These are phyloP conservation scores for Rosa persica DNA, from an alignment of 306 rosid genomes.

Conservation along the genomic window DNA sequence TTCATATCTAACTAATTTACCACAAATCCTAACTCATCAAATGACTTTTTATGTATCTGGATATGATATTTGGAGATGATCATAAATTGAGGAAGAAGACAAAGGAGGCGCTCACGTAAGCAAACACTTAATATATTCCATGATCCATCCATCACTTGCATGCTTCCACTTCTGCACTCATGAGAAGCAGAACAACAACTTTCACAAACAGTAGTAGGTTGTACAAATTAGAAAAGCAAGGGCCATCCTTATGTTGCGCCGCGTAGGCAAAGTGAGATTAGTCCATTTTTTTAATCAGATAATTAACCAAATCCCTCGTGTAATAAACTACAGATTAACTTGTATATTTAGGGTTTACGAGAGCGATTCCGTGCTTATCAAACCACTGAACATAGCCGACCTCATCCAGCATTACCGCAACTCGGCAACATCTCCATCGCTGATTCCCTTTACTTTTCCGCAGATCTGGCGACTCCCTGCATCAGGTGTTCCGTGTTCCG, in stretches of 20 bases:
- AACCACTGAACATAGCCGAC: background rate
- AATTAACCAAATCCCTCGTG: background rate
- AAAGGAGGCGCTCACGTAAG: conserved; percentile 13
- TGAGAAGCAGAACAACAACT: background rate
- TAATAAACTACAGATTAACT: background rate
- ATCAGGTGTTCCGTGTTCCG: conserved; percentile 15
- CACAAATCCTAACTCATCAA: background rate
- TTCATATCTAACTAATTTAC: background rate
- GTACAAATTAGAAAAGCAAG: no score
- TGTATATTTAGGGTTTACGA: background rate
- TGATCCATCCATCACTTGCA: background rate
- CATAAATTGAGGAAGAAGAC: background rate
- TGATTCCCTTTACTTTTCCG: background rate
- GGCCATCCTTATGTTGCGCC: background rate
- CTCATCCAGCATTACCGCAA: background rate
- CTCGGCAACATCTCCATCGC: background rate
- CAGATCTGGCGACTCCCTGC: conserved; percentile 12
- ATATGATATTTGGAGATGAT: background rate
- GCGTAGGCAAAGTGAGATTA: background rate
- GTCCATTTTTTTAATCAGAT: background rate
- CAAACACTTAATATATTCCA: background rate
- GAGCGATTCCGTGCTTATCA: conserved; percentile 8
- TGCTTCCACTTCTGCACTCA: conserved; percentile 10
- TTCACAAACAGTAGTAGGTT: background rate
- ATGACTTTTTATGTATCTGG: background rate